Base-by-base conservation (phyloP, 345 rosid genomes). In the Excoecaria agallocha region DNA sequence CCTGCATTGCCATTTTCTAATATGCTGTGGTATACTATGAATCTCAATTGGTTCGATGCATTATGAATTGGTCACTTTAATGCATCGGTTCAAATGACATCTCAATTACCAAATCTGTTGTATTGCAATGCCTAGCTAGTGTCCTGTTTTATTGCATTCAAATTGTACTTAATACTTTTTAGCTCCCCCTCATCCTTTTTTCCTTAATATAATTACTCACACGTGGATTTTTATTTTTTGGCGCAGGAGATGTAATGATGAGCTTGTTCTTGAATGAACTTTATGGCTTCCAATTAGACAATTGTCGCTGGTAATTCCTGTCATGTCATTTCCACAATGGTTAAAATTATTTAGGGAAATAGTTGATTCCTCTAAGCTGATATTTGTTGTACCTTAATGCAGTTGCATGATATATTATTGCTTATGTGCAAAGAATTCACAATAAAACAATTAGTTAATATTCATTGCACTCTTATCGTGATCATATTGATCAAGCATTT, bases 251-350 rank as follows among this genome's bases (percentile, higher is more conserved):
- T 85, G 86, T 85, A 22, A 86, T 94, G 87, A 88, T 94, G 95
- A 94, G 97, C 89, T 85, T 92, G 76, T 92, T 94, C 89, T 86
- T 92, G 81, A 92, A 94, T 59, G 98, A 94, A 82, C 94, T 94
- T 66, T 92, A 94, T 85, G 97, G 98, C 72, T 92, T 94, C 86
- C 98, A 94, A 78, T 76, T 94, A 82, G 98, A 94, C 86, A 94
- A 88, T 83, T 87, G 83, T 62, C 95, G 98, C 64, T 94, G 98
- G 98, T 94, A 86, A 77, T 85, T 68, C 51, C 52, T n/a, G 65
- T 39, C 58, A 55, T 41, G 24, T 70, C 22, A 20, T 41, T 37
- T 67, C 25, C 52, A 51, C 24, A 58, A 20, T 54, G 51, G 37
- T 72, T 19, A 52, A 70, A 52, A 41, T 67, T 68, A 55, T 49